A percentile compares a stretch with the other conserved stretches of the same genome.
Conservation (phyloP, 306 rosid species). For the Quercus agrifolia region DNA sequence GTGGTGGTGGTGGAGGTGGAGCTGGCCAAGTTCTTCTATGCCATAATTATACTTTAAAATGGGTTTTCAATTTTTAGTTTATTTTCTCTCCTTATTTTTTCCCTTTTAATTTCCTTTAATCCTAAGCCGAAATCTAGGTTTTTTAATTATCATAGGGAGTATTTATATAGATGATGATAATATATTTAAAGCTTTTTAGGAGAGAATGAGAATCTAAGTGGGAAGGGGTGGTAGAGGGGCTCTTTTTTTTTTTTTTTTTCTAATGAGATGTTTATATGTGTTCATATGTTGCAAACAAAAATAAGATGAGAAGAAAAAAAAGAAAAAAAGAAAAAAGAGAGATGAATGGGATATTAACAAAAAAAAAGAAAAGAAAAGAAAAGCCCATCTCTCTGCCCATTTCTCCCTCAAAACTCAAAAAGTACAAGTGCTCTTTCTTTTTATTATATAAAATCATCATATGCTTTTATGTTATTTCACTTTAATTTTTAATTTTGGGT, state of each 20-base stretch:
- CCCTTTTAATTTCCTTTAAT: conserved; percentile 15
- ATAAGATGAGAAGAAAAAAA: conserved; percentile 15
- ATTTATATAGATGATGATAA: conserved; percentile 28
- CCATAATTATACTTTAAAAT: conserved; percentile 48
- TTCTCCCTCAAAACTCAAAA: background rate
- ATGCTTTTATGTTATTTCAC: background rate
- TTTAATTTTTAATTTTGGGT: background rate
- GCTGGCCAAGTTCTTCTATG: conserved; percentile 13
- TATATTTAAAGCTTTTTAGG: conserved; percentile 33
- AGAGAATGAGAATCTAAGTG: conserved; percentile 36
- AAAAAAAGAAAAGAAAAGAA: background rate
- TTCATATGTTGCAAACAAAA: conserved; percentile 55
- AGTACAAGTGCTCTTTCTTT: background rate
- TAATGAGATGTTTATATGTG: conserved; percentile 48
- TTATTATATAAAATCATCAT: background rate
- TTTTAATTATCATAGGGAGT: conserved; percentile 31
- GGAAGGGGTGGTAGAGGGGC: conserved; percentile 4
- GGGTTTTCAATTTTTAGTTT: conserved; percentile 26
- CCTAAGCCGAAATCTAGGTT: conserved; percentile 32
- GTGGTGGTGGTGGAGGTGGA: background rate
- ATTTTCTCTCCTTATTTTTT: conserved; percentile 15
- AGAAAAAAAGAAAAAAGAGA: background rate
- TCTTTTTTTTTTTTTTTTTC: background rate
- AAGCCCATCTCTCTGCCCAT: conserved; percentile 22
- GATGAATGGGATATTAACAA: conserved; percentile 7